Evolutionary conservation across 345 rosid genomes (phyloP).

Genomic region (Ceriops zippeliana): DNA sequence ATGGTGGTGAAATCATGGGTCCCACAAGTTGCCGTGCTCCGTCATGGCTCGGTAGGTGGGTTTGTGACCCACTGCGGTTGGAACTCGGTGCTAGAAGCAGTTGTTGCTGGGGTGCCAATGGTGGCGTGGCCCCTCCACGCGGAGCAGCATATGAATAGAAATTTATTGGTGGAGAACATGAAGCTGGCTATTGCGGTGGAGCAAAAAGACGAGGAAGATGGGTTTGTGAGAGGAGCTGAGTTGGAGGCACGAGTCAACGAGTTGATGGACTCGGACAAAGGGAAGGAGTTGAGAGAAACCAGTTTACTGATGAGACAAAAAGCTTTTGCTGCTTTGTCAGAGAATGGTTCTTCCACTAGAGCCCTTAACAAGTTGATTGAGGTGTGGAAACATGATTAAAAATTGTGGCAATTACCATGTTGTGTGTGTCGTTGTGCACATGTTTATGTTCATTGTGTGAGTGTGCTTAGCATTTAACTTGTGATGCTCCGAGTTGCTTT

Average conservation of each 20-base stretch:
- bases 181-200: conserved; percentile 23
- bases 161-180: conserved; percentile 29
- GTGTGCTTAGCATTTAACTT: no score
- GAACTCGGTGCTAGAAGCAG: conserved; percentile 36
- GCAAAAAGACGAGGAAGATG: conserved; percentile 13
- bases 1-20: conserved; percentile 30
- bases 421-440: no score
- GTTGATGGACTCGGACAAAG: conserved; percentile 17
- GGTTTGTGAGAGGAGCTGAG: conserved; percentile 20
- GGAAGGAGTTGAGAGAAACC: conserved; percentile 13
- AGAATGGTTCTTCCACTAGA: conserved; percentile 20
- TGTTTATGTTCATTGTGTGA: no score
- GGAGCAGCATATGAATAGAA: conserved; percentile 27
- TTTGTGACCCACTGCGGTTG: conserved; percentile 36
- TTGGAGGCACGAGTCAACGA: conserved; percentile 15
- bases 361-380: conserved; percentile 7
- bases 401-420: not conserved
- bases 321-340: conserved; percentile 7
- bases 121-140: conserved; percentile 36
- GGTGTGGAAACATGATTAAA: not conserved
- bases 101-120: conserved; percentile 31
- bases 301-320: conserved; percentile 9
- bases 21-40: conserved; percentile 20
- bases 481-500: no score
- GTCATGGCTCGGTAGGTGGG: conserved; percentile 25